Base-by-base conservation (phyloP, 1,139 yeast genomes). In the Entelexis paramagnoliae region DNA sequence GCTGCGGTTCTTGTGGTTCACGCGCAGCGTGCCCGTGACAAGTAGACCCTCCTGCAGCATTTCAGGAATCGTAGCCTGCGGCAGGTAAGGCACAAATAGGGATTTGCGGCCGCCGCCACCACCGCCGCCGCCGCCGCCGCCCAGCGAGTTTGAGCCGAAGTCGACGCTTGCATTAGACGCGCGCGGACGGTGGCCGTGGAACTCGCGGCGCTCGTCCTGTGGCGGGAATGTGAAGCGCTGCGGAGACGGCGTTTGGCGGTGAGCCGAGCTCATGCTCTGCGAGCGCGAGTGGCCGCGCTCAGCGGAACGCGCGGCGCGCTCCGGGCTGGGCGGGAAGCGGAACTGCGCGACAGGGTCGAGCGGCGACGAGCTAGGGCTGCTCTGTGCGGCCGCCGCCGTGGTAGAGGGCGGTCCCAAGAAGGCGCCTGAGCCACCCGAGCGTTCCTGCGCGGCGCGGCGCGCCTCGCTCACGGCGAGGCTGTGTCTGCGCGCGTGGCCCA, bases 401-500 rank as follows among this genome's bases (percentile, higher is more conserved):
- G 35, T n/a, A 17, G 44, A 13, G 35, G 6, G 6, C 4, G 24
- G 24, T 4, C 24, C 24, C 24, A 22, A 6, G 6, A 9, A 2
- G 16, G 19, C 3, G 16, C 10, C 29, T 8, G 47, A n/a, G 22
- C 43, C 22, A 14, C 49, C 19, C 13, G 51, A 16, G 73, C 70
- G 64, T 50, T 65, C 88, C 89, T 62, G 79, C 16, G 98, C 98
- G 4, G 97, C 97, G 60, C 83, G 82, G 62, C 86, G 89, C n/a
- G 98, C 98, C 67, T 91, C 98, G 54, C 83, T 83, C 54, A 91
- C 73, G 2, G 95, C 97, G 56, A 91, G 71, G 0, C 96, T 88
- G 64, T 91, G 98, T 67, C 98, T 79, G 70, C 98, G 80, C 48
- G 76, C 73, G 64, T 91, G 98, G 38, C 96, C 96, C 68, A 61